Evolutionary conservation across 1,139 yeast genomes (phyloP).

Genomic region (Protomyces lactucae-debilis): DNA sequence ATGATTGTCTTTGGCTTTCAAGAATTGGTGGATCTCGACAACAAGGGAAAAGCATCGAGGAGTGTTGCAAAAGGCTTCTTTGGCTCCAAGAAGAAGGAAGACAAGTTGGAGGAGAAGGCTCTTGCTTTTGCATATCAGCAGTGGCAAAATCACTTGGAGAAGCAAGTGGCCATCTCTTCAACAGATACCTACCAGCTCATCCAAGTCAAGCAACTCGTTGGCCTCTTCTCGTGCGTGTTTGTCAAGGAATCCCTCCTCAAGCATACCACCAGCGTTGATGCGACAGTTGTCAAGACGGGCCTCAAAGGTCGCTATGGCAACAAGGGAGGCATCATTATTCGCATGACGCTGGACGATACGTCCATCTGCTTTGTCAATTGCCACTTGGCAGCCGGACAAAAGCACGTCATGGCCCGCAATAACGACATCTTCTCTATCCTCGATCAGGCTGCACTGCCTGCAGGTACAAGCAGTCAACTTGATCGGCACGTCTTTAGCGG

Average conservation of each 20-base stretch:
- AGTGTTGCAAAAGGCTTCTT: constrained; percentile 37
- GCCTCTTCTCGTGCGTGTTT: constrained; percentile 65
- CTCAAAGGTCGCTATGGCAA: constrained; percentile 93
- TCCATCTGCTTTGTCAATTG: constrained; percentile 76
- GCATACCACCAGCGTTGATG: constrained; percentile 61
- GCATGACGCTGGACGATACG: constrained; percentile 70
- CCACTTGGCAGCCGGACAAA: constrained; percentile 88
- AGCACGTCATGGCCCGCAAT: constrained; percentile 72
- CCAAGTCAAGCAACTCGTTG: constrained; percentile 85
- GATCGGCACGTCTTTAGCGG: constrained; percentile 45
- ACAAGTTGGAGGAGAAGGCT: constrained; percentile 5
- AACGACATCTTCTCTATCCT: constrained; percentile 69
- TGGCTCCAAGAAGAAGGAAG: constrained; percentile 47
- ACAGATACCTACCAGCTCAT: constrained; percentile 55
- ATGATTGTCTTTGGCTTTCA: constrained; percentile 83
- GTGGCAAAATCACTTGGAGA: constrained; percentile 41
- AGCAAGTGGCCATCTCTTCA: constrained; percentile 28
- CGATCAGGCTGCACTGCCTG: constrained; percentile 47
- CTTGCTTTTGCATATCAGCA: constrained; percentile 31
- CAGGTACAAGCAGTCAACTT: constrained; percentile 44
- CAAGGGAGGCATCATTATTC: constrained; percentile 86
- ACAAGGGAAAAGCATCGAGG: constrained; percentile 50
- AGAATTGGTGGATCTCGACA: constrained; percentile 85
- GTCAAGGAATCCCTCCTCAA: constrained; percentile 53
- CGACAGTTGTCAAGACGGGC: constrained; percentile 85